Evolutionary conservation across 140 eudicot species (phyloP), one percentile per base, ranked within the genome.

Genomic region (Oenanthe javanica): DNA sequence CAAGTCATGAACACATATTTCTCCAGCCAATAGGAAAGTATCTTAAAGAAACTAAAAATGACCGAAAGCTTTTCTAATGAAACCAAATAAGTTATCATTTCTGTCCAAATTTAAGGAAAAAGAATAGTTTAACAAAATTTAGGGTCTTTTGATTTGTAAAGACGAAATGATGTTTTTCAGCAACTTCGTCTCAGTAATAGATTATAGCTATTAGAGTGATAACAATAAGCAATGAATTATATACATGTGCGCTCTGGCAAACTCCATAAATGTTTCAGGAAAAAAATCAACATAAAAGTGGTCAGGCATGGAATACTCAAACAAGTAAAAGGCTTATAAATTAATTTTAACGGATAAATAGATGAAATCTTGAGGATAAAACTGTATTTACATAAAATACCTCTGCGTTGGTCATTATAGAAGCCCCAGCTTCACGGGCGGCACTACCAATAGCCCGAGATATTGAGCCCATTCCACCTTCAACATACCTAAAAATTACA

Each of bases 391-490:
- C 46, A 69, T 79, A 25, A 76, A 80, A 84, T 86, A 95, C 99
- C 89, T 92, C 96, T 48, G 98, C 91, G 63, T 83, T 77, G n/a
- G 98, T 95, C 75, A 89, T 80, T 78, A 95, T 91, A 81, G 93
- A 87, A 76, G 96, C 97, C 82, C 99, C 99, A 86, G 97, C 99
- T 91, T 95, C 99, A 82, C 81, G 85, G 21, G 99, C 99, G 78
- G 99, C 99, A 71, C 78, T 84, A 79, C 89, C 88, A 72, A 95
- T 95, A 59, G 98, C 96, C 85, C 63, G 49, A 61, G 99, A 95
- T 77, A 95, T 97, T 43, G 99, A 90, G 85, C 99, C 99, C 99
- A 95, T 95, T 81, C 99, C 99, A 82, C 99, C 99, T 89, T 95
- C 93, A 81, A 95, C 99, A 87, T 90, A 95, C 84, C 99, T 95